Base-by-base conservation (phyloP, 192 early-diverging fungal genomes). In the Cladochytrium replicatum region DNA sequence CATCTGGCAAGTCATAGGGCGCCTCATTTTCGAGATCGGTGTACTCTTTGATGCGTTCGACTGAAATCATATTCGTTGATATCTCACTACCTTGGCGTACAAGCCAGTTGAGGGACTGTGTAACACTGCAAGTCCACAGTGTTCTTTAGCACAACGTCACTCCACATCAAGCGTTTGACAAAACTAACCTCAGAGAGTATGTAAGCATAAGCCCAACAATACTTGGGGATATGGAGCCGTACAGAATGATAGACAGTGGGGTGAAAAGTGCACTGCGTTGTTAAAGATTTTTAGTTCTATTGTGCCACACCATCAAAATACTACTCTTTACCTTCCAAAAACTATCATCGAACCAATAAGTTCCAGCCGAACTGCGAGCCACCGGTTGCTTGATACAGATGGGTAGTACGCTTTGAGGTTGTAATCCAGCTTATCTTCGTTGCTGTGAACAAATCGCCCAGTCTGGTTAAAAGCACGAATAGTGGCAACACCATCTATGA, bases 1-100 rank as follows among this genome's bases (percentile, higher is more conserved):
- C 22, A 3, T 29, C 29, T 17, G 60, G 48, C 24, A 68, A 57
- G 47, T 66, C 65, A 4, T 83, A 82, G 2, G 85, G 81, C 17
- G 89, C 88, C 53, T 96, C 92, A 22, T 72, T 68, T 6, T 74
- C 70, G 25, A 91, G 65, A 7, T 88, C 81, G 47, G 78, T 72
- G 53, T 92, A 93, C 61, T 93, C 88, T 29, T 80, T 75, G 43
- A 84, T 71, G 28, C 88, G 79, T 58, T 89, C 87, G 6, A 87
- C 82, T 6, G 83, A 76, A 48, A 85, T 64, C 23, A 74, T 75
- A 41, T 73, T 67, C 24, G 74, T 77, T 55, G 91, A 89, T 39
- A 93, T 84, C 56, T 93, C 88, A 37, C 86, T 87, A 43, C 79
- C 86, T 46, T 84, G 81, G 11, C 90, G 77, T 6, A 94, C 81